Base-by-base conservation (phyloP, 1,284 basidiomycete genomes). In the Ustilago lituana region DNA sequence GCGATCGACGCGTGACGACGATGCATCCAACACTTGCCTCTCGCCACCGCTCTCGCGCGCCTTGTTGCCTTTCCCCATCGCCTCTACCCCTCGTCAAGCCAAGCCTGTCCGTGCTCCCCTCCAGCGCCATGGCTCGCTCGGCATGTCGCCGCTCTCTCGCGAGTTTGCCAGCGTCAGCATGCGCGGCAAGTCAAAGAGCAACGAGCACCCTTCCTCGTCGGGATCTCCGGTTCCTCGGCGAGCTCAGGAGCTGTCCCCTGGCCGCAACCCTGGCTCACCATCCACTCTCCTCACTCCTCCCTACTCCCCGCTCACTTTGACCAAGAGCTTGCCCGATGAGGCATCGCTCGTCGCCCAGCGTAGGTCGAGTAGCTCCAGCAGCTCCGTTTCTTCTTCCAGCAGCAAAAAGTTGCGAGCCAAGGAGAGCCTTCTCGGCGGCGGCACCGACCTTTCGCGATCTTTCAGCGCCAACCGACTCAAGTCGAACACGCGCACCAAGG, bases 131-230 rank as follows among this genome's bases (percentile, higher is more conserved):
- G 73, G 71, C 32, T 73, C 68, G 17, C 51, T 71, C 22, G 68
- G 64, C 44, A 68, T 76, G 74, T 76, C 74, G 50, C 74, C 74
- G 1, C 57, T 76, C 24, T 69, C 72, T 2, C 38, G 54, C 4
- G 67, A 74, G 46, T 74, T 76, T 31, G 71, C 74, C 29, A 53
- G 59, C 41, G 68, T 76, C 37, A 68, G 69, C 57, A 65, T 75
- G 54, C 67, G 54, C 6, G 57, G 61, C 49, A 64, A 70, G 35
- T 57, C 61, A 35, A 60, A 55, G 45, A 70, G 67, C 57, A 70
- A 64, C 54, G 67, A 70, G 38, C 45, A 58, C 41, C 40, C 60
- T 7, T 41, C 51, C 4, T 51, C 57, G 4, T 51, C 49, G 11
- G 60, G 63, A 1, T 72, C 69, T 20, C 64, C 59, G 14, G 31